Base-by-base conservation (phyloP, 495 filamentous ascomycete genomes). In the Penicillium odoratum region DNA sequence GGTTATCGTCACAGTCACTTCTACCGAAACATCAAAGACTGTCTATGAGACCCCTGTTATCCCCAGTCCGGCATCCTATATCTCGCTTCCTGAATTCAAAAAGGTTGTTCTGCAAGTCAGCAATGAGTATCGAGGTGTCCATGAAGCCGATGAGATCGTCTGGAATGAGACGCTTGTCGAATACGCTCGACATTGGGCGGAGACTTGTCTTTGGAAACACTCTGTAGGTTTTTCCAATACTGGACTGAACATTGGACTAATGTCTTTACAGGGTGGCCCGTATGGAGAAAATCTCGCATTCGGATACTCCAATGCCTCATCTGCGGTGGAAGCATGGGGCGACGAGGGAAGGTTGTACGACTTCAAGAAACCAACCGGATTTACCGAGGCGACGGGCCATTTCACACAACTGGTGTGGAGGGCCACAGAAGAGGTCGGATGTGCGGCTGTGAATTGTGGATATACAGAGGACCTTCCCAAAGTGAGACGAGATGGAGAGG, bases 401-500 rank as follows among this genome's bases (percentile, higher is more conserved):
- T 95, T 91, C 69, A 91, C 90, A 28, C 90, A 93, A 76, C 68
- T 95, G 44, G 89, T 93, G 2, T 95, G 91, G 91, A 84, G 81
- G 69, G 74, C 76, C 34, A 92, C 88, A 9, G 86, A 71, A 18
- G 70, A 78, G 45, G 82, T 92, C 0, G 91, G 91, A 7, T 95
- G 91, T 68, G 88, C 81, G 36, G 71, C 80, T 44, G 70, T 76
- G 53, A 68, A 84, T 55, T 93, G 90, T 56, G 79, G 75, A 21
- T 74, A 73, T 40, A 56, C 55, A 7, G 18, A 63, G 13, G 33
- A 63, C 4, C 29, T 43, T 13, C 42, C 52, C 1, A 55, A 58
- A 8, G 5, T 4, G 0, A 38, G 53, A 43, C 18, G 59, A 50
- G 62, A 65, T 29, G 16, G 59, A 50, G 62, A 65, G 18, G 15